Evolutionary conservation across 345 rosid genomes (phyloP).

Genomic region (Physaria fendleri): DNA sequence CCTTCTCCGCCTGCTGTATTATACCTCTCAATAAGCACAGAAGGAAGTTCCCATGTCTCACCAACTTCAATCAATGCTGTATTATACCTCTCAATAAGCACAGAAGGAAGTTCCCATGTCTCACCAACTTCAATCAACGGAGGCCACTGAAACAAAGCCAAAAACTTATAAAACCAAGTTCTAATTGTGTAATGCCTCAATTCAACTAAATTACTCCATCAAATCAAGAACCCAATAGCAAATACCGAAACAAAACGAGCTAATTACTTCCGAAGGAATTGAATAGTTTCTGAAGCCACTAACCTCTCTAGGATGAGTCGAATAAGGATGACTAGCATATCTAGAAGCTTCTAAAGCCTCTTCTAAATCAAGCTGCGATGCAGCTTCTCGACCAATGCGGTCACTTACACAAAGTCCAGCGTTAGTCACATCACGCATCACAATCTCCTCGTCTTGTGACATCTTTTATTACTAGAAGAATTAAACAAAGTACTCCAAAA

Average conservation of each 20-base stretch:
- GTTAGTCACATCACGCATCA: conserved; percentile 72
- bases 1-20: conserved; percentile 97
- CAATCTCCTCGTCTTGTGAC: conserved; percentile 78
- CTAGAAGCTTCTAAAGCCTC: conserved; percentile 89
- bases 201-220: neutral
- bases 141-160: conserved; percentile 71
- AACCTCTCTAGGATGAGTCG: conserved; percentile 87
- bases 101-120: conserved; percentile 78
- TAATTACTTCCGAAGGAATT: neutral
- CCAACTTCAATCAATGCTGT: conserved; percentile 69
- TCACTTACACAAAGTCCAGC: conserved; percentile 73
- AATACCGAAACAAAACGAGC: neutral
- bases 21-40: conserved; percentile 75
- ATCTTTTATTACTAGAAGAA: conserved; percentile 27
- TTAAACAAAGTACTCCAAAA: neutral
- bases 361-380: conserved; percentile 77
- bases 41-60: conserved; percentile 82
- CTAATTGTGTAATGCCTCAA: neutral
- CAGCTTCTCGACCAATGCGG: conserved; percentile 79
- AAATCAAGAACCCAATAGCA: conserved; percentile 1
- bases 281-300: conserved; percentile 4
- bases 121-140: conserved; percentile 75
- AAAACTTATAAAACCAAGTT: conserved; percentile 5
- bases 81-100: conserved; percentile 78
- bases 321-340: conserved; percentile 90